These are phyloP conservation scores for Stephania yunnanensis DNA, from an alignment of 164 flowering plant genomes.

Conservation along the genomic window DNA sequence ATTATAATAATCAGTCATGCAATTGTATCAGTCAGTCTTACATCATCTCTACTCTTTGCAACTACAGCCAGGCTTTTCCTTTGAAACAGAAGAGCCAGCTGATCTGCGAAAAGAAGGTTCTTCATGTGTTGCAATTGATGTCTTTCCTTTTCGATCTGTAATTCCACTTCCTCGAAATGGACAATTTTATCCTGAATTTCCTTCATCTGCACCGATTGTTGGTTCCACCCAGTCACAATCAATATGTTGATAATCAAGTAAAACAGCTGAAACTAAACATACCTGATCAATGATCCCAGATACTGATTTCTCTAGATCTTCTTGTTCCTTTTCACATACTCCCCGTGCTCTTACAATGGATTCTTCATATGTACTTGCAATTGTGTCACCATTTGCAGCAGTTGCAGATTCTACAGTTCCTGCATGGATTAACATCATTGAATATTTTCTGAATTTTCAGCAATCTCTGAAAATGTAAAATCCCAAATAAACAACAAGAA, in stretches of 20 bases:
- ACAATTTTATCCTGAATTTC: constrained; percentile 55
- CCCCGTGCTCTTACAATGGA: constrained; percentile 38
- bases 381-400: constrained; percentile 29
- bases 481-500: not conserved
- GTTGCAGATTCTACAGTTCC: constrained; percentile 30
- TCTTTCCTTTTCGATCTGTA: constrained; percentile 68
- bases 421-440: constrained; percentile 6
- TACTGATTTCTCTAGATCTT: constrained; percentile 55
- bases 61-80: constrained; percentile 26
- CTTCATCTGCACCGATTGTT: constrained; percentile 45
- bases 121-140: constrained; percentile 54
- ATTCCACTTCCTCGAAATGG: constrained; percentile 59
- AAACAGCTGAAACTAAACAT: constrained; percentile 3
- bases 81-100: constrained; percentile 50
- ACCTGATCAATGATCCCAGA: constrained; percentile 65
- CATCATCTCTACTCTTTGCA: constrained; percentile 18
- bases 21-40: constrained; percentile 18
- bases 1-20: constrained; percentile 3
- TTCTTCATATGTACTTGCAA: constrained; percentile 21
- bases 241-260: not conserved
- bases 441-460: not conserved
- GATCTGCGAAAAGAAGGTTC: constrained; percentile 55
- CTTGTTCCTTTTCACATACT: constrained; percentile 53
- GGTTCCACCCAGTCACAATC: not conserved
- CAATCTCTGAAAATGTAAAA: not conserved